Percentiles rank a stretch among this genome's conserved stretches.
phyloP scores from a whole-genome alignment of 768 basidiomycete genomes.

The Lyophyllum semitale region DNA sequence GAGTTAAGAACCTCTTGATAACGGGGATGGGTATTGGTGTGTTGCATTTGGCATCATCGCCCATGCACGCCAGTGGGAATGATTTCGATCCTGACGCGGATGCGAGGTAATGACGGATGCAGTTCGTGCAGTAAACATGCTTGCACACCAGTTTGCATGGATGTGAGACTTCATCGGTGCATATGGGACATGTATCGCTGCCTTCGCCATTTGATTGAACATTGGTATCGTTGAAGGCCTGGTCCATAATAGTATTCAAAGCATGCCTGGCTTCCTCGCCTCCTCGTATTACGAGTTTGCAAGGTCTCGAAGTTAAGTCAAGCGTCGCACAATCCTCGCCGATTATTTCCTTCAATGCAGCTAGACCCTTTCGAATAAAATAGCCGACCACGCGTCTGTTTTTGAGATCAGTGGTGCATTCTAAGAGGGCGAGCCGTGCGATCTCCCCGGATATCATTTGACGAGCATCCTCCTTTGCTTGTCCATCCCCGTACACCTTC shows the following conservation, averaged over 20 bases:
- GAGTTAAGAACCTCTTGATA: constrained; percentile 52
- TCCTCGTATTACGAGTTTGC: constrained; percentile 52
- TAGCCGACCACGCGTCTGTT: constrained; percentile 44
- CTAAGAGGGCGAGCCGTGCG: constrained; percentile 44
- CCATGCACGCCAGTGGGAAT: constrained; percentile 70
- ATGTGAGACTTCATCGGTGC: constrained; percentile 43
- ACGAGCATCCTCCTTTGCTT: constrained; percentile 41
- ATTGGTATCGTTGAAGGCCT: constrained; percentile 31
- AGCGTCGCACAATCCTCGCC: constrained; percentile 56
- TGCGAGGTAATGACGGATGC: constrained; percentile 48
- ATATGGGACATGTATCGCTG: constrained; percentile 50
- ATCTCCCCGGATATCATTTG: constrained; percentile 48
- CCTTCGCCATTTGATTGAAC: neutral
- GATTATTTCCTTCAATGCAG: constrained; percentile 50
- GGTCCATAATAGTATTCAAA: constrained; percentile 43
- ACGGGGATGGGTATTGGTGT: constrained; percentile 53
- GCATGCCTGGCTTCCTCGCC: constrained; percentile 56
- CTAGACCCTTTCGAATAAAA: constrained; percentile 52
- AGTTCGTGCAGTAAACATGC: constrained; percentile 51
- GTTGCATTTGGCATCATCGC: constrained; percentile 55
- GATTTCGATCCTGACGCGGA: constrained; percentile 39
- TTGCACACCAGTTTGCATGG: constrained; percentile 46
- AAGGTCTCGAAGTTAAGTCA: constrained; percentile 33
- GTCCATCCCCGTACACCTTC: constrained; percentile 45
- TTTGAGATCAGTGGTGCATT: constrained; percentile 40